Base-by-base conservation (phyloP, 2,329 filamentous ascomycete species). In the Fusarium pseudograminearum region DNA sequence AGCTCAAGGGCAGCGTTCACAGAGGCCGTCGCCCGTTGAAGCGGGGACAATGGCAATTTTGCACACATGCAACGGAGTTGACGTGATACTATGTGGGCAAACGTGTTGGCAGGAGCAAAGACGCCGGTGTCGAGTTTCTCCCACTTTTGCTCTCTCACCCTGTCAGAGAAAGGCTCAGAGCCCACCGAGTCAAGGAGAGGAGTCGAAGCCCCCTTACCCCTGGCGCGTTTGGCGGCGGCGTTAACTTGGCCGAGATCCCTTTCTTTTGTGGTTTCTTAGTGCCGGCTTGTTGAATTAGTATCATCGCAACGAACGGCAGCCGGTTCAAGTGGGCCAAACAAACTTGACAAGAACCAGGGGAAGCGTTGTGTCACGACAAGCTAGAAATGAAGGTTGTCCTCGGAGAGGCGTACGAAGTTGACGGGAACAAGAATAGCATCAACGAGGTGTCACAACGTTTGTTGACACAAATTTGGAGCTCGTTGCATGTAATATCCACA, bases 381-480 rank as follows among this genome's bases (percentile, higher is more conserved):
- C 34, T 18, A 38, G 26, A 36, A 45, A 45, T 30, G 16, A 14
- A 48, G 31, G 12, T 9, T 50, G 44, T 28, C 10, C n/a, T 20
- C 18, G 18, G 12, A 45, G 46, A 44, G 45, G 38, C 34, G 34
- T 41, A 44, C 52, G 31, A 52, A 53, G 22, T 24, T 38, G 36
- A 48, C 18, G 30, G 40, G 33, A 31, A 70, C 52, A 24, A 65
- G 36, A 69, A 70, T 71, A 70, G 67, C 18, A 68, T 57, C 61
- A 47, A 18, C 5, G 34, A 38, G 20, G 53, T 70, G 18, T 34
- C n/a, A 66, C 61, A 47, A 26, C 46, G n/a, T 34, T 30, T 28
- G 14, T 45, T 20, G 33, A 28, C 28, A 33, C 51, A 67, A 56
- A 62, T 41, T 66, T 26, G 58, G 41, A 28, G 30, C 18, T 26